Conservation (phyloP, 2,329 filamentous ascomycete species). For the Cladosporium phlei region DNA sequence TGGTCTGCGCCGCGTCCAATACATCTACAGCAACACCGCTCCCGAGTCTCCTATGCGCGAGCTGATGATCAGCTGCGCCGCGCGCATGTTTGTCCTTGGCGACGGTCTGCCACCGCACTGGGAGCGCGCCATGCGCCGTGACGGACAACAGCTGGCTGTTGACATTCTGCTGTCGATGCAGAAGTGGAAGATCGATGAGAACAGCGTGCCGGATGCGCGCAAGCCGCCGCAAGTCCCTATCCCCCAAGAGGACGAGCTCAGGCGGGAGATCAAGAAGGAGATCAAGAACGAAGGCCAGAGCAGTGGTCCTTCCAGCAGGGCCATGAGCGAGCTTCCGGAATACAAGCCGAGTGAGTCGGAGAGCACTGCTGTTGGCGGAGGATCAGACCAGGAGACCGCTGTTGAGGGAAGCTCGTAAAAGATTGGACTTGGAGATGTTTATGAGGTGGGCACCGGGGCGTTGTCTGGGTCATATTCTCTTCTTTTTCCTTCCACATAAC, state of each 20-base stretch:
- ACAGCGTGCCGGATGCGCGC: slow-evolving; percentile 47
- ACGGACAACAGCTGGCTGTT: slow-evolving; percentile 49
- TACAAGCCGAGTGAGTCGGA: slow-evolving; percentile 16
- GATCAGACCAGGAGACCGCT: no score
- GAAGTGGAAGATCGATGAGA: slow-evolving; percentile 49
- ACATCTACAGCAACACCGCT: slow-evolving; percentile 31
- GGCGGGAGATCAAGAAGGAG: slow-evolving; percentile 33
- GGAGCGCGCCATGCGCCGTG: slow-evolving; percentile 51
- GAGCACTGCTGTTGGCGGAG: slow-evolving; percentile 16
- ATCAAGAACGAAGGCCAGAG: slow-evolving; percentile 22
- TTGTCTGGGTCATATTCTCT: no score
- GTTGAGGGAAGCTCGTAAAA: no score
- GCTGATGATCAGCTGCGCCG: slow-evolving; percentile 43
- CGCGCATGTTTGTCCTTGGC: slow-evolving; percentile 47
- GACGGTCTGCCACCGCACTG: slow-evolving; percentile 50
- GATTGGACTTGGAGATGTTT: no score
- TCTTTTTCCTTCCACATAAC: no score
- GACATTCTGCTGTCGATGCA: slow-evolving; percentile 52
- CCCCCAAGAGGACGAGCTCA: slow-evolving; percentile 30
- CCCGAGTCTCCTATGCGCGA: slow-evolving; percentile 30
- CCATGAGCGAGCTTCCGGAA: slow-evolving; percentile 24
- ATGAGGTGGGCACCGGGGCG: no score
- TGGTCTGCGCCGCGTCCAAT: slow-evolving; percentile 48
- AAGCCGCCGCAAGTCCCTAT: slow-evolving; percentile 39
- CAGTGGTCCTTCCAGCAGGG: slow-evolving; percentile 16